Evolutionary conservation across 1,284 basidiomycete genomes (phyloP).

Genomic region (Earliella scabrosa): DNA sequence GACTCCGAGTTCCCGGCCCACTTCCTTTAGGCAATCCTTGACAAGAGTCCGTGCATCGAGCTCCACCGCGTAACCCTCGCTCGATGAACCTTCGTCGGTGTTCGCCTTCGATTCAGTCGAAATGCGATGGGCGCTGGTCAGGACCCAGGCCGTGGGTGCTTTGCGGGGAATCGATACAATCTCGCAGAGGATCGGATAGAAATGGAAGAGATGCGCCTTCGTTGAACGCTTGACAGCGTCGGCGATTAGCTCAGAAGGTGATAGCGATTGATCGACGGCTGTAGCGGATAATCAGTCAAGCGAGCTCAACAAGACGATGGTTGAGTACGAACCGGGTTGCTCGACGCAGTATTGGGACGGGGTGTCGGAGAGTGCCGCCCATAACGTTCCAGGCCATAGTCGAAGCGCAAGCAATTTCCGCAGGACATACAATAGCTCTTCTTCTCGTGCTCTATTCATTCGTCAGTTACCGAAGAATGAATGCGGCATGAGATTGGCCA

Average conservation of each 20-base stretch:
- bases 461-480: too few species aligned
- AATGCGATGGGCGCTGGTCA: constrained; percentile 20
- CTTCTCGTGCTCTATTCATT: constrained; percentile 77
- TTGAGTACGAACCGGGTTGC: constrained; percentile 53
- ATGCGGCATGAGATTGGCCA: too few species aligned
- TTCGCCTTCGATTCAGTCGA: constrained; percentile 18
- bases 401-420: constrained; percentile 72
- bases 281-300: neutral
- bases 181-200: constrained; percentile 80
- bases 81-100: constrained; percentile 34
- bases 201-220: constrained; percentile 83
- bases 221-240: constrained; percentile 74
- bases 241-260: constrained; percentile 58
- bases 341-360: constrained; percentile 57
- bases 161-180: constrained; percentile 72
- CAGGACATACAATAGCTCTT: constrained; percentile 87
- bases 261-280: constrained; percentile 50
- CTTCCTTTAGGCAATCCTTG: constrained; percentile 68
- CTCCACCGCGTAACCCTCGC: constrained; percentile 45
- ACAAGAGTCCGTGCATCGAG: constrained; percentile 72
- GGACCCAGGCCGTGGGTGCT: constrained; percentile 71
- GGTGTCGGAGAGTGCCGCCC: constrained; percentile 70
- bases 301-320: neutral
- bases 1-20: constrained; percentile 75
- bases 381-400: constrained; percentile 75